A percentile compares a stretch with the other conserved stretches of the same genome.
Conservation (phyloP, 345 rosid genomes). For the Durio zibethinus region DNA sequence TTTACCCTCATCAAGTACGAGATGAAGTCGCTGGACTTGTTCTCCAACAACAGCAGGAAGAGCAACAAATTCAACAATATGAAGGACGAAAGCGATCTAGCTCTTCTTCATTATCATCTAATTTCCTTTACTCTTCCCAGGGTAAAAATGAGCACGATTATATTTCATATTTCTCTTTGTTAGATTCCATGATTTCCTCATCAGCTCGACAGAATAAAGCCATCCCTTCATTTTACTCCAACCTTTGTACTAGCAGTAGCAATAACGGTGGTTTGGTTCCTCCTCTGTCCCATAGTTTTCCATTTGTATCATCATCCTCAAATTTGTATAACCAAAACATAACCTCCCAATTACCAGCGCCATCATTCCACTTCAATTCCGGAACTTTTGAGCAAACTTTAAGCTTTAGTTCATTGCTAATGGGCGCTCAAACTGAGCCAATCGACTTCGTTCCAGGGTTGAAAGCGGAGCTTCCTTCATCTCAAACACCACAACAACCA, state of each 20-base stretch:
- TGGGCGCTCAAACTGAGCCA: conserved; percentile 37
- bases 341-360: conserved; percentile 5
- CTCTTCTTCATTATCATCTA: conserved; percentile 31
- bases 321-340: conserved; percentile 16
- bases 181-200: conserved; percentile 23
- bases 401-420: conserved; percentile 52
- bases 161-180: conserved; percentile 24
- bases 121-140: conserved; percentile 27
- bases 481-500: conserved; percentile 36
- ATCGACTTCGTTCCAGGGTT: background rate
- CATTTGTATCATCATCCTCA: conserved; percentile 13
- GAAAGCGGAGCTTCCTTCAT: conserved; percentile 43
- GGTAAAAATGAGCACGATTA: conserved; percentile 14
- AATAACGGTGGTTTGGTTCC: conserved; percentile 19
- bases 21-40: conserved; percentile 31
- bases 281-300: conserved; percentile 33
- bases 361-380: conserved; percentile 4
- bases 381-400: conserved; percentile 18
- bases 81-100: conserved; percentile 15
- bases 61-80: conserved; percentile 7
- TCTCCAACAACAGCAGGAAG: conserved; percentile 26
- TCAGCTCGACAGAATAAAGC: conserved; percentile 17
- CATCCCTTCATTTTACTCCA: conserved; percentile 11
- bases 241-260: conserved; percentile 4
- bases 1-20: conserved; percentile 58